Percentiles rank a stretch among this genome's conserved stretches.
Evolutionary conservation across 2,329 filamentous ascomycete species (phyloP).

Genomic region (Raffaelea ambrosiae): DNA sequence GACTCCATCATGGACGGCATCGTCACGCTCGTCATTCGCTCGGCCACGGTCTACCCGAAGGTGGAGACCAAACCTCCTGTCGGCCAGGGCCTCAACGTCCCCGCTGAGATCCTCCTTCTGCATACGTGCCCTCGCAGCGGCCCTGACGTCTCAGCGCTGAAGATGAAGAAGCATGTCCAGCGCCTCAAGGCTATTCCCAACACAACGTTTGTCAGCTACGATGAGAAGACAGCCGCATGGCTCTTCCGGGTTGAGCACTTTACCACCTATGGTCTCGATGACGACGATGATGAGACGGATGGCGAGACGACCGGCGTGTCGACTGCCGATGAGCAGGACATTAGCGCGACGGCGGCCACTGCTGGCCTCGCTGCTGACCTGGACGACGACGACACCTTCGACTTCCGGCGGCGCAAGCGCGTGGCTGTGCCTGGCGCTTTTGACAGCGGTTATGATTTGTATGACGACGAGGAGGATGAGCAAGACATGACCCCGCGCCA

Average conservation of each 20-base stretch:
- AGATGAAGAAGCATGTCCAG: conserved; percentile 61
- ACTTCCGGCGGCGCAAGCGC: conserved; percentile 38
- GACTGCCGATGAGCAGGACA: conserved; percentile 19
- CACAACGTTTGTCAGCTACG: conserved; percentile 76
- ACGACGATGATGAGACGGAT: conserved; percentile 64
- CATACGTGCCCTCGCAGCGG: conserved; percentile 83
- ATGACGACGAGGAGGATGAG: conserved; percentile 49
- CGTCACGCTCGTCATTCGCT: conserved; percentile 67
- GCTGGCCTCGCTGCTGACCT: conserved; percentile 17
- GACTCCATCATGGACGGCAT: conserved; percentile 73
- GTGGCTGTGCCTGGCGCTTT: conserved; percentile 70
- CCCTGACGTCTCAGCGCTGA: conserved; percentile 46
- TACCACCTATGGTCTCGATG: conserved; percentile 86
- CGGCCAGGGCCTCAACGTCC: conserved; percentile 87
- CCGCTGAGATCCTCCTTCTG: conserved; percentile 76
- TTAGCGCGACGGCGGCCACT: conserved; percentile 12
- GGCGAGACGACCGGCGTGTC: conserved; percentile 36
- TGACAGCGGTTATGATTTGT: conserved; percentile 51
- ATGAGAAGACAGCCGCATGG: conserved; percentile 76
- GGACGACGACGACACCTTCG: conserved; percentile 44
- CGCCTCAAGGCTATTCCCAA: conserved; percentile 70
- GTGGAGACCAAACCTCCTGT: conserved; percentile 69
- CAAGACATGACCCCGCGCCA: conserved; percentile 38
- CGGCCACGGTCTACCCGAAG: conserved; percentile 80
- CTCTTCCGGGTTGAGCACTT: conserved; percentile 92